These are phyloP conservation scores for Colletotrichum tamarilloi DNA, from an alignment of 2,329 filamentous ascomycete genomes.

Conservation along the genomic window DNA sequence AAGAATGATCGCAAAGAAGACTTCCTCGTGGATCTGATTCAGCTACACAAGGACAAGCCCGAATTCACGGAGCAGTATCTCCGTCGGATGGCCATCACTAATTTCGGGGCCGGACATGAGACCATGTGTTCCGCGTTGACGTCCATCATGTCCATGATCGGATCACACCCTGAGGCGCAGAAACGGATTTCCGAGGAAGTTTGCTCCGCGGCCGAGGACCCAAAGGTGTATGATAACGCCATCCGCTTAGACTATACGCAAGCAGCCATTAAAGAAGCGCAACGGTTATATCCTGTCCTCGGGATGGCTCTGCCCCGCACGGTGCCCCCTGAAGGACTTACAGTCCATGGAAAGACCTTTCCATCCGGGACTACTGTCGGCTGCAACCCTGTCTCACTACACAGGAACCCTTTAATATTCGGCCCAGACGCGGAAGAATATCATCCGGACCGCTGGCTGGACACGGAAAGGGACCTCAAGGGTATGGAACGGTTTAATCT, in stretches of 20 bases:
- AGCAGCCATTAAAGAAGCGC: conserved; percentile 62
- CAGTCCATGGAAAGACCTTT: conserved; percentile 52
- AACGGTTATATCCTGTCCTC: conserved; percentile 62
- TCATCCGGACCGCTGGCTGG: conserved; percentile 61
- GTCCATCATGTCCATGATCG: conserved; percentile 59
- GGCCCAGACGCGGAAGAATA: conserved; percentile 57
- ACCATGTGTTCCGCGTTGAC: conserved; percentile 65
- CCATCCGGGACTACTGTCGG: conserved; percentile 60
- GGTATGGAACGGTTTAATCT: conserved; percentile 61
- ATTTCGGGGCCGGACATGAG: conserved; percentile 67
- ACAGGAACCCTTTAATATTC: conserved; percentile 61
- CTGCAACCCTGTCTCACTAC: conserved; percentile 62
- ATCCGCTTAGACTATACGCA: conserved; percentile 48
- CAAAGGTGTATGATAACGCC: conserved; percentile 41
- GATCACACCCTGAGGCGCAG: conserved; percentile 48
- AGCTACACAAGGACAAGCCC: conserved; percentile 55
- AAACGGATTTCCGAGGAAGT: conserved; percentile 45
- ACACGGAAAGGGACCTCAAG: conserved; percentile 41
- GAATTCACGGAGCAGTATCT: conserved; percentile 60
- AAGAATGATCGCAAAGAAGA: conserved; percentile 49
- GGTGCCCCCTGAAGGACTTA: conserved; percentile 51
- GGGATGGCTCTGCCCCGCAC: conserved; percentile 62
- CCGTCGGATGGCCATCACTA: conserved; percentile 63
- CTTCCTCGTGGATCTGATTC: conserved; percentile 58
- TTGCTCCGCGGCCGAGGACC: conserved; percentile 11